phyloP scores from a whole-genome alignment of 1,284 basidiomycete genomes.

The Boletellus sp. region DNA sequence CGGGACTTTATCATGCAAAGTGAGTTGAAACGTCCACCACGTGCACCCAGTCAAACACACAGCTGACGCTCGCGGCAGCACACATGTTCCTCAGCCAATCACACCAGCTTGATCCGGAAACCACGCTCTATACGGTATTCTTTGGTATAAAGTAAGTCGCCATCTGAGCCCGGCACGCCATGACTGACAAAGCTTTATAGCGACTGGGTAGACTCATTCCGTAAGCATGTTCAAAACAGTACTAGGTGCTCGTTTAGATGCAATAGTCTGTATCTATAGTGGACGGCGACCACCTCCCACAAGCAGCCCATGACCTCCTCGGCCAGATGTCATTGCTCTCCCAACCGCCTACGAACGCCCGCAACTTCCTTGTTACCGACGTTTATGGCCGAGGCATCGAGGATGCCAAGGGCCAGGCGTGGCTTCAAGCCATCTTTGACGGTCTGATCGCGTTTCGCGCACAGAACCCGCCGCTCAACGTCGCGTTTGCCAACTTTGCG shows the following conservation, averaged over 20 bases:
- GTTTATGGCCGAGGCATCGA: slow-evolving; percentile 44
- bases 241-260: not conserved
- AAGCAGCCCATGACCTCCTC: slow-evolving; percentile 36
- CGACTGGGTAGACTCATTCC: slow-evolving; percentile 28
- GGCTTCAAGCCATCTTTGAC: slow-evolving; percentile 40
- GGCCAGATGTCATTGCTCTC: slow-evolving; percentile 38
- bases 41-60: not conserved
- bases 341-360: slow-evolving; percentile 41
- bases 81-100: slow-evolving; percentile 25
- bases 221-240: slow-evolving; percentile 10
- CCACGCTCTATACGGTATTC: slow-evolving; percentile 35
- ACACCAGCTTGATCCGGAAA: slow-evolving; percentile 26
- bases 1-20: slow-evolving; percentile 38
- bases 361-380: slow-evolving; percentile 45
- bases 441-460: slow-evolving; percentile 31
- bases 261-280: not conserved
- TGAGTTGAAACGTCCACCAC: slow-evolving; percentile 2
- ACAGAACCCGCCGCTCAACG: slow-evolving; percentile 29
- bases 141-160: slow-evolving; percentile 37
- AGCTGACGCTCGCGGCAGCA: slow-evolving; percentile 12
- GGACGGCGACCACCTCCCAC: slow-evolving; percentile 32
- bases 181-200: slow-evolving; percentile 22
- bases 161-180: not conserved
- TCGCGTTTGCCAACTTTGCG: slow-evolving; percentile 45
- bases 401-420: slow-evolving; percentile 39